Percentiles rank a stretch among this genome's conserved stretches.
These are phyloP conservation scores for Dillenia suffruticosa DNA, from an alignment of 164 flowering plant genomes.

Conservation along the genomic window DNA sequence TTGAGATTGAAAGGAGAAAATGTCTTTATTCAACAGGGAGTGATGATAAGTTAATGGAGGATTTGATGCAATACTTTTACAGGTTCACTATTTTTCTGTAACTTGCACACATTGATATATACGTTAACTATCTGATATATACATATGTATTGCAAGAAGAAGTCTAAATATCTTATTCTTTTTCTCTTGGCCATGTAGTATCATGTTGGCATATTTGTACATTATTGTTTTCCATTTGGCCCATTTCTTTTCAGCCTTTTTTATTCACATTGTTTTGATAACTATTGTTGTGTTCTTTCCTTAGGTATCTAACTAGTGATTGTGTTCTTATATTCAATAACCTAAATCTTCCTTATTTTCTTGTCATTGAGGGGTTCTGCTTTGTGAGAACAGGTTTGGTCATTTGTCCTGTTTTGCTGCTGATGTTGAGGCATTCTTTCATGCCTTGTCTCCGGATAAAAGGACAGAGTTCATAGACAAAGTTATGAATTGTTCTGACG, in stretches of 20 bases:
- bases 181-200: too few species aligned
- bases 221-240: background rate
- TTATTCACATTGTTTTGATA: too few species aligned
- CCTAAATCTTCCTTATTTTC: too few species aligned
- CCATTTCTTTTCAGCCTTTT: too few species aligned
- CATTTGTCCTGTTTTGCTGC: conserved; percentile 71
- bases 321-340: too few species aligned
- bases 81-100: conserved; percentile 31
- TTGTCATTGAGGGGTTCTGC: conserved; percentile 8
- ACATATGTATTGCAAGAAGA: too few species aligned
- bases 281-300: too few species aligned
- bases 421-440: conserved; percentile 66
- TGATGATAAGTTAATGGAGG: conserved; percentile 44
- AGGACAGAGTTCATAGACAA: conserved; percentile 42
- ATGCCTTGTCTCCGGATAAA: conserved; percentile 39
- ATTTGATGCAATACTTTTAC: conserved; percentile 49
- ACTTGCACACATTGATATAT: too few species aligned
- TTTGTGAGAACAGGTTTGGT: conserved; percentile 80
- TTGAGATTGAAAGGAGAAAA: conserved; percentile 80
- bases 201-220: too few species aligned
- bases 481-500: conserved; percentile 23
- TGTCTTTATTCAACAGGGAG: conserved; percentile 55
- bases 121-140: too few species aligned
- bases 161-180: too few species aligned
- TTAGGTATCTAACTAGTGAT: too few species aligned